Evolutionary conservation across 352 stramenopile genomes (phyloP).

Genomic region (Pythium apleroticum): DNA sequence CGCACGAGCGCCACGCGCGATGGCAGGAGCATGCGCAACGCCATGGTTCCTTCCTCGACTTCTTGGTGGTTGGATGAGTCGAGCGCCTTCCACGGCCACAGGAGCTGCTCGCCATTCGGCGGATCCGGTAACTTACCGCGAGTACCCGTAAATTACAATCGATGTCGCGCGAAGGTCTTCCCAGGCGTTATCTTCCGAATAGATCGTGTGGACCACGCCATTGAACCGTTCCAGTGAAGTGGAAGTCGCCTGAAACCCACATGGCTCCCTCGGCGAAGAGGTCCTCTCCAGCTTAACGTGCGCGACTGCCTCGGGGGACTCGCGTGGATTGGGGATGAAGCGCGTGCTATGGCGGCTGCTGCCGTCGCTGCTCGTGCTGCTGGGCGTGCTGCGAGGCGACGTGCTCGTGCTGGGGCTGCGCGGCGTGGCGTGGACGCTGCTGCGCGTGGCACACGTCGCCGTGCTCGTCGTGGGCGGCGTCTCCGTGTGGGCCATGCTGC

Average conservation of each 20-base stretch:
- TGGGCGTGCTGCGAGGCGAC: conserved; percentile 15
- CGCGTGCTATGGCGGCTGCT: conserved; percentile 27
- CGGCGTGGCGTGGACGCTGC: not conserved
- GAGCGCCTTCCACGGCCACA: not conserved
- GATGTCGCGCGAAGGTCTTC: conserved; percentile 11
- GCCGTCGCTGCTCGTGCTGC: conserved; percentile 27
- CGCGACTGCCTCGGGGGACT: not conserved
- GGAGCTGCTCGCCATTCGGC: conserved; percentile 3
- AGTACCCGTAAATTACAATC: conserved; percentile 5
- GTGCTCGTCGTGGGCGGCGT: conserved; percentile 48
- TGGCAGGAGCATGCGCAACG: conserved; percentile 23
- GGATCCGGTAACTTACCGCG: conserved; percentile 6
- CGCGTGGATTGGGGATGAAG: not conserved
- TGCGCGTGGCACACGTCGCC: conserved; percentile 40
- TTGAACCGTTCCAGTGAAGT: conserved; percentile 1
- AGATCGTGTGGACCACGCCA: conserved; percentile 13
- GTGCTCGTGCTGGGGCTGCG: conserved; percentile 13
- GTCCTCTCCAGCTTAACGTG: no score
- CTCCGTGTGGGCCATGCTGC: conserved; percentile 63
- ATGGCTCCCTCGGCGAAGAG: conserved; percentile 2
- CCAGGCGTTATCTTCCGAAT: not conserved
- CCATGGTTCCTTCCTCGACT: conserved; percentile 10
- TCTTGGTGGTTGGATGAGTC: not conserved
- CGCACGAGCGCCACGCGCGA: conserved; percentile 9
- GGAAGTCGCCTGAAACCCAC: conserved; percentile 2